Evolutionary conservation across 768 basidiomycete genomes (phyloP), one percentile per base, ranked within the genome.

Genomic region (Hemileccinum rubropunctum): DNA sequence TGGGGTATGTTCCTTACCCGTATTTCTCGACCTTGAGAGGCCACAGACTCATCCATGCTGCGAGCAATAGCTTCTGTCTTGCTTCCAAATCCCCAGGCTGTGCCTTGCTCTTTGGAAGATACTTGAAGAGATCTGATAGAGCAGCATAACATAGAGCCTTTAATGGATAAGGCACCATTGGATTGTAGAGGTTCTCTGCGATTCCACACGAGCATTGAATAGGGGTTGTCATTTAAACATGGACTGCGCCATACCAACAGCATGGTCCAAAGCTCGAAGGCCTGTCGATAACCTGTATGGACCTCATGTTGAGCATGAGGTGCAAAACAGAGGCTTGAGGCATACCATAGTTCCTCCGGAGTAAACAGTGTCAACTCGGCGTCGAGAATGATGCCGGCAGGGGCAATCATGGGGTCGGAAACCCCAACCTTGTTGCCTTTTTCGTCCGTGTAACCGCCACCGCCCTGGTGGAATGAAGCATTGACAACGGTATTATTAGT

Each of bases 11-110:
- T 27, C 47, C 66, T 48, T 55, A 81, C 84, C 75, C 74, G 58
- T 82, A 82, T 57, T 71, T 76, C 58, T 82, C 80, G 9, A 74
- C 50, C 58, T 78, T 81, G 37, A 75, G 66, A 0, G 87, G 86
- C 86, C 84, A 89, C 12, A 87, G 57, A 54, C 84, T 87, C 84
- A 88, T 87, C 89, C 86, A 90, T 1, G 86, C 78, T 2, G 87
- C 88, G 36, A 89, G 47, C 62, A 88, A 80, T 13, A 89, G 73
- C 61, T 78, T 83, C 58, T 88, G 85, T 14, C 89, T 79, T 45
- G 72, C 64, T 17, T 74, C 77, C 32, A 90, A 52, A 50, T 80
- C 72, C 21, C 66, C 58, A 0, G 85, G 82, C 52, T 85, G 67
- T 13, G 73, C 78, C 62, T 83, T 87, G 20, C 81, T 82, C 46